These are phyloP conservation scores for Candida coleopterorum DNA, from an alignment of 805 yeast genomes.

Conservation along the genomic window DNA sequence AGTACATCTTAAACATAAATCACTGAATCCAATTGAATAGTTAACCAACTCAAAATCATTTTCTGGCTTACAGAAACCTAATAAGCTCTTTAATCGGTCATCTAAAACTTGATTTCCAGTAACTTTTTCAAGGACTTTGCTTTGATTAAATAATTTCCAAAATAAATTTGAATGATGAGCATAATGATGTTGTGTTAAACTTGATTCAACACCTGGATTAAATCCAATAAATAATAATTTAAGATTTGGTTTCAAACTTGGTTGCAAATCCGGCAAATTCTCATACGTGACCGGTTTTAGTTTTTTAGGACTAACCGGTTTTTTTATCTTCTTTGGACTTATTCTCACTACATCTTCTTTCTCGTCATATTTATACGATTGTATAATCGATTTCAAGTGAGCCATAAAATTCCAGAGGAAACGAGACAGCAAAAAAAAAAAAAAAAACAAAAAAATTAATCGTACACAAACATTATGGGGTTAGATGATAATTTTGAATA, in stretches of 20 bases:
- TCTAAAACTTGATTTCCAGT: slow-evolving; percentile 9
- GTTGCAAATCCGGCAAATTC: slow-evolving; percentile 25
- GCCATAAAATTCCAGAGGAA: neutral
- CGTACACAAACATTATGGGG: neutral
- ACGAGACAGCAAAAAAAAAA: neutral
- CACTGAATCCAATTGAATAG: slow-evolving; percentile 63
- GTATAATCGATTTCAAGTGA: slow-evolving; percentile 13
- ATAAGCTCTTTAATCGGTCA: slow-evolving; percentile 10
- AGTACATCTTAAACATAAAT: slow-evolving; percentile 62
- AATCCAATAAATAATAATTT: slow-evolving; percentile 59
- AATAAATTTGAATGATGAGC: slow-evolving; percentile 68
- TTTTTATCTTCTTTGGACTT: neutral
- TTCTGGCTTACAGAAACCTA: slow-evolving; percentile 8
- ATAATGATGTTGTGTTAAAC: slow-evolving; percentile 60
- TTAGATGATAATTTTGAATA: neutral
- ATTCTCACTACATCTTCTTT: neutral
- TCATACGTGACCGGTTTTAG: neutral
- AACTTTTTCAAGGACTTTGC: slow-evolving; percentile 36
- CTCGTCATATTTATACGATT: slow-evolving; percentile 12
- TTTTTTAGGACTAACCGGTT: slow-evolving; percentile 3
- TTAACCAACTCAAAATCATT: slow-evolving; percentile 40
- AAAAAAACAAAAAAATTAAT: neutral
- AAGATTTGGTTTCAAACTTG: slow-evolving; percentile 23
- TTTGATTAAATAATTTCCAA: slow-evolving; percentile 59
- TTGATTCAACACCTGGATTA: slow-evolving; percentile 67